Base-by-base conservation (phyloP, 164 flowering plant species). In the Berberis vulgaris region DNA sequence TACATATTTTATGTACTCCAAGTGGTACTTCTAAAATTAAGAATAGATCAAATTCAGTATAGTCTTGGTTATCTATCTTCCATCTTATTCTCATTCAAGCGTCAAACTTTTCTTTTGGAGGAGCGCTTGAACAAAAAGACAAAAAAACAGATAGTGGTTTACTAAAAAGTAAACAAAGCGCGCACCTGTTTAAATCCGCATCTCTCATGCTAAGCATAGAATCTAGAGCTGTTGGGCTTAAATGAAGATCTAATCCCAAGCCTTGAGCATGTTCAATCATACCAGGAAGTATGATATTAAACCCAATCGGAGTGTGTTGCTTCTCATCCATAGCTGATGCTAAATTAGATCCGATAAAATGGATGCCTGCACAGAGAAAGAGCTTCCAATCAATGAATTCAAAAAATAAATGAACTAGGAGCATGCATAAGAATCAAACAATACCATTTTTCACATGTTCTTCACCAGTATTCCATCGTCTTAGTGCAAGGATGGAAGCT, bases 401-500 rank as follows among this genome's bases (percentile, higher is more conserved):
- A 45, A 40, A 4, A 10, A 54, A 41, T 9, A 41, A 6, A 56
- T 38, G 43, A 8, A 8, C 44, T 11, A 41, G 40, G 60, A 42
- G 60, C 43, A 57, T 41, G 60, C 40, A 11, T 1, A 41, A 41
- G 45, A 3, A 11, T 13, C 7, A 2, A 39, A 42, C 13, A 41
- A 40, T 75, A 88, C 97, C 97, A 60, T 71, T 90, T 55, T 67
- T 70, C 39, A 88, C 74, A 7, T 80, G 82, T 66, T 83, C 82
- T 70, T 86, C 84, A n/a, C 97, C 96, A 64, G 80, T 67, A 63
- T 73, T 72, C 98, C 98, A 91, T 52, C 67, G 74, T 63, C 80
- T 87, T 40, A 94, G 86, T 13, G 96, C 92, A 76, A 94, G 84
- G n/a, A 86, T 65, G 66, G 84, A 86, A 40, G 97, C 91, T 64